Evolutionary conservation across 2,329 filamentous ascomycete species (phyloP).

Genomic region (Microsporum audouinii): DNA sequence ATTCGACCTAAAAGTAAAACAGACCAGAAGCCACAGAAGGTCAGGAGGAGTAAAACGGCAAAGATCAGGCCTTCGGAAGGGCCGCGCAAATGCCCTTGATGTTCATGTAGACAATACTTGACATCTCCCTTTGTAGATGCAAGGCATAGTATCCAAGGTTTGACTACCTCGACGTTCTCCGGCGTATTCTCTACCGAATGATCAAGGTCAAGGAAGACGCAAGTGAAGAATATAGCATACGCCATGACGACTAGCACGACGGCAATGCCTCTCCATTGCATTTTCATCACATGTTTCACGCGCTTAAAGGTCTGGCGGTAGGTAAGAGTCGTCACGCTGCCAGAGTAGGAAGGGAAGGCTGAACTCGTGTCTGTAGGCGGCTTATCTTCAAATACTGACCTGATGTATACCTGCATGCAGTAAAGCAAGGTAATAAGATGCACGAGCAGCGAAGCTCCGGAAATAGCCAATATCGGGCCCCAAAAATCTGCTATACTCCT

Average conservation of each 20-base stretch:
- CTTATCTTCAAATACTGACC: conserved; percentile 63
- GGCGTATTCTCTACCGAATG: conserved; percentile 51
- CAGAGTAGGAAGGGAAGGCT: conserved; percentile 60
- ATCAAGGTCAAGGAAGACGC: conserved; percentile 82
- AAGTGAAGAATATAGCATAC: conserved; percentile 87
- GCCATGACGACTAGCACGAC: conserved; percentile 82
- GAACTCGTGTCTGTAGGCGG: conserved; percentile 59
- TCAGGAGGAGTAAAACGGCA: conserved; percentile 71
- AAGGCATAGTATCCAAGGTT: conserved; percentile 65
- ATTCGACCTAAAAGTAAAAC: conserved; percentile 69
- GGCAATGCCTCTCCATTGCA: conserved; percentile 88
- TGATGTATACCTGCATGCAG: conserved; percentile 89
- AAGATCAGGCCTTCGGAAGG: conserved; percentile 66
- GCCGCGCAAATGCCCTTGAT: conserved; percentile 47
- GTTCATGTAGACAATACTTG: conserved; percentile 49
- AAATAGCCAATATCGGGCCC: conserved; percentile 74
- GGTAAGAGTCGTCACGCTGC: conserved; percentile 66
- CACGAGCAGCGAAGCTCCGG: conserved; percentile 62
- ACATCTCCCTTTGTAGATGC: conserved; percentile 47
- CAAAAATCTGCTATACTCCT: conserved; percentile 77
- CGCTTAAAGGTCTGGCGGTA: conserved; percentile 80
- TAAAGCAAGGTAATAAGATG: conserved; percentile 81
- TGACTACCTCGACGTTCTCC: conserved; percentile 45
- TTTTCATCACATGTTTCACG: conserved; percentile 70
- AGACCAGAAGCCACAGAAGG: conserved; percentile 77